phyloP scores from a whole-genome alignment of 768 basidiomycete genomes.

The Phlegmacium glaucopus region DNA sequence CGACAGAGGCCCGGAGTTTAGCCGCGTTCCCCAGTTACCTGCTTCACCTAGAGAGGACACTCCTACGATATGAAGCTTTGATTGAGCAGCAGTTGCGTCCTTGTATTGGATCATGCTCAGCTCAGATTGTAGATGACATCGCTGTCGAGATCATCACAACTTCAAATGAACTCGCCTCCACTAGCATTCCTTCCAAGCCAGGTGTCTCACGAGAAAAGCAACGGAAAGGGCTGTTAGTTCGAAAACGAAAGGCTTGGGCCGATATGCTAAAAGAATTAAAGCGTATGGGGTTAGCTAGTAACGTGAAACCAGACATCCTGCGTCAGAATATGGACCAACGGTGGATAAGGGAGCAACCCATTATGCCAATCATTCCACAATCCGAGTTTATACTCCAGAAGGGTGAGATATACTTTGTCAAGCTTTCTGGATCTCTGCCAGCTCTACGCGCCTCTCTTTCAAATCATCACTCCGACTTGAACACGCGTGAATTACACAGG shows the following conservation, averaged over 20 bases:
- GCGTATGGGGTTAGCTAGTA: slow-evolving; percentile 68
- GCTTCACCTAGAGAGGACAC: slow-evolving; percentile 47
- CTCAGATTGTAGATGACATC: slow-evolving; percentile 48
- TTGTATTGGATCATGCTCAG: slow-evolving; percentile 37
- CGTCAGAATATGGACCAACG: slow-evolving; percentile 47
- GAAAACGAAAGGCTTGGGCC: slow-evolving; percentile 88
- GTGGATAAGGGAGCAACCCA: slow-evolving; percentile 68
- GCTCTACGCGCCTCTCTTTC: slow-evolving; percentile 57
- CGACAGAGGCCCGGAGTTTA: neutral
- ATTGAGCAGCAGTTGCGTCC: slow-evolving; percentile 38
- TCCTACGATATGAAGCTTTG: slow-evolving; percentile 44
- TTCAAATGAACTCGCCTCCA: slow-evolving; percentile 50
- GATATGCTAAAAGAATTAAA: slow-evolving; percentile 90
- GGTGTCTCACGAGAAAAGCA: slow-evolving; percentile 56
- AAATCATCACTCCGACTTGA: slow-evolving; percentile 76
- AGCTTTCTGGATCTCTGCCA: slow-evolving; percentile 63
- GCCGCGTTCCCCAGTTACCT: slow-evolving; percentile 33
- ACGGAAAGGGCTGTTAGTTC: slow-evolving; percentile 67
- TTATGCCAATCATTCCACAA: slow-evolving; percentile 22
- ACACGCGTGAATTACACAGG: slow-evolving; percentile 83
- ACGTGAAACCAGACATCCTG: slow-evolving; percentile 68
- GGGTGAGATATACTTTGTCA: slow-evolving; percentile 61
- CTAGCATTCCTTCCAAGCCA: slow-evolving; percentile 38
- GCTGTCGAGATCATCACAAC: slow-evolving; percentile 63
- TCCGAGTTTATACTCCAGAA: slow-evolving; percentile 30